Evolutionary conservation across 2,329 filamentous ascomycete species (phyloP).

Genomic region (Penicillium sp.): DNA sequence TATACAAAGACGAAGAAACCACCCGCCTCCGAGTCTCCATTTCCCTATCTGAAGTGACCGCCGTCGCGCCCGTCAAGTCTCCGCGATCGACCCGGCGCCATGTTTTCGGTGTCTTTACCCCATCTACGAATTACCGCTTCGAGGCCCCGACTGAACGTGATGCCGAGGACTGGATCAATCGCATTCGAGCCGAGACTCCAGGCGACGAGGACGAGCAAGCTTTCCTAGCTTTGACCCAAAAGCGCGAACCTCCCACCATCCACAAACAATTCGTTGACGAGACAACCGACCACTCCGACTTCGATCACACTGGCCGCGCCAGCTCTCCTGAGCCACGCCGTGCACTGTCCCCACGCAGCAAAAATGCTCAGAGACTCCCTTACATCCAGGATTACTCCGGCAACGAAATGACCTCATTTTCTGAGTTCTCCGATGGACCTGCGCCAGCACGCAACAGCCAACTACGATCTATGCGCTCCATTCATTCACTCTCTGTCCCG

Average conservation of each 20-base stretch:
- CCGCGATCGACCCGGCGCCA: slow-evolving; percentile 82
- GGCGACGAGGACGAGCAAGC: slow-evolving; percentile 89
- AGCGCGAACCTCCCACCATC: slow-evolving; percentile 17
- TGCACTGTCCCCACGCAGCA: slow-evolving; percentile 27
- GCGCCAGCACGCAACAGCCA: slow-evolving; percentile 25
- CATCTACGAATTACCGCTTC: slow-evolving; percentile 86
- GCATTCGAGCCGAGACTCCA: slow-evolving; percentile 74
- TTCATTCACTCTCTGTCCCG: slow-evolving; percentile 30
- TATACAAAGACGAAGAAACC: slow-evolving; percentile 91
- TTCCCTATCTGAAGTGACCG: slow-evolving; percentile 82
- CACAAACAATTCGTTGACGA: slow-evolving; percentile 36
- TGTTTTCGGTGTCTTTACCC: slow-evolving; percentile 89
- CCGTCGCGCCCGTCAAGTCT: slow-evolving; percentile 83
- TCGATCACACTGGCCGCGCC: slow-evolving; percentile 33
- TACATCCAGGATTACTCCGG: slow-evolving; percentile 58
- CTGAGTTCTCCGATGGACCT: slow-evolving; percentile 73
- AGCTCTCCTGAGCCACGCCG: slow-evolving; percentile 38
- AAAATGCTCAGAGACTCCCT: slow-evolving; percentile 28
- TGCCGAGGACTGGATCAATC: slow-evolving; percentile 79
- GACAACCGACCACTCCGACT: slow-evolving; percentile 45
- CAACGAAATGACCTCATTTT: slow-evolving; percentile 71
- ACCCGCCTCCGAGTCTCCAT: slow-evolving; percentile 86
- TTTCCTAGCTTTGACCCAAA: slow-evolving; percentile 53
- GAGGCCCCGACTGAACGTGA: slow-evolving; percentile 72
- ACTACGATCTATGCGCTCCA: slow-evolving; percentile 30